Evolutionary conservation across 148 eudicot species (phyloP).

Genomic region (Arbutus unedo): DNA sequence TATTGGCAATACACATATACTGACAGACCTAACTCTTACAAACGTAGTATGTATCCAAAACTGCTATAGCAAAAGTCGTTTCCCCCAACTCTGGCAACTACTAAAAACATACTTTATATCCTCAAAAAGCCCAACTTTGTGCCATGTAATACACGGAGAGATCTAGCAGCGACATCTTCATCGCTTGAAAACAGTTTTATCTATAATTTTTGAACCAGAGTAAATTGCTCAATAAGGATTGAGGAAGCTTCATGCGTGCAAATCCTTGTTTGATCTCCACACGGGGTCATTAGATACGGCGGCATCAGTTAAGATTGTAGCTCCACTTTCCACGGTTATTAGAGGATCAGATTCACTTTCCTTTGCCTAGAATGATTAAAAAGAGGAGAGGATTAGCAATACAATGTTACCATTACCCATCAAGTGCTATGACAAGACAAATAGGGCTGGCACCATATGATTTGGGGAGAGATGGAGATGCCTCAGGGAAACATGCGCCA

Average conservation of each 20-base stretch:
- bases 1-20: neutral
- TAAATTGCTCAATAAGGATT: neutral
- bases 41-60: slow-evolving; percentile 11
- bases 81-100: slow-evolving; percentile 2
- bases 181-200: slow-evolving; percentile 17
- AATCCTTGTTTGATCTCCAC: slow-evolving; percentile 62
- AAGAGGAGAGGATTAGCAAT: neutral
- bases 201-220: neutral
- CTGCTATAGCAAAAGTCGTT: slow-evolving; percentile 7
- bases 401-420: neutral
- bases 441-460: neutral
- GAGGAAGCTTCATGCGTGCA: slow-evolving; percentile 38
- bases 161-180: slow-evolving; percentile 32
- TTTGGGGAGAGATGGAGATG: neutral
- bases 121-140: neutral
- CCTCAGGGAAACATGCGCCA: neutral
- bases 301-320: slow-evolving; percentile 27
- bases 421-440: neutral
- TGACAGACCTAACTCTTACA: slow-evolving; percentile 15
- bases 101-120: slow-evolving; percentile 3
- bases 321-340: slow-evolving; percentile 55
- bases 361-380: slow-evolving; percentile 44
- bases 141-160: slow-evolving; percentile 8
- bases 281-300: slow-evolving; percentile 34
- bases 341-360: slow-evolving; percentile 75